Evolutionary conservation across 192 early-diverging fungal genomes (phyloP).

Genomic region (Dissophora ornata): DNA sequence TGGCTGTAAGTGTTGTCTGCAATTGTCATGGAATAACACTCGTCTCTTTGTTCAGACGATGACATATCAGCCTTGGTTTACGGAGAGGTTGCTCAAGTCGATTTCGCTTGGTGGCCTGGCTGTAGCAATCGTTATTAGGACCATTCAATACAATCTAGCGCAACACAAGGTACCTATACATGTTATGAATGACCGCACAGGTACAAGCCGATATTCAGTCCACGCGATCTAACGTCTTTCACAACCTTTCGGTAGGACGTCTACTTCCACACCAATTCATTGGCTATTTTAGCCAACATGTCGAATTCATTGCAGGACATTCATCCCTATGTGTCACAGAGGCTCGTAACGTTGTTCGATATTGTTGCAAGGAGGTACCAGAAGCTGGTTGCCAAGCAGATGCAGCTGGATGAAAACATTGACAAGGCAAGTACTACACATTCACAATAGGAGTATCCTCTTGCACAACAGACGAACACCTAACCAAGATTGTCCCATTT

Average conservation of each 20-base stretch:
- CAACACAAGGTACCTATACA: slow-evolving; percentile 75
- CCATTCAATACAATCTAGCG: slow-evolving; percentile 74
- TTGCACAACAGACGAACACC: too few species aligned
- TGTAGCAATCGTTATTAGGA: slow-evolving; percentile 72
- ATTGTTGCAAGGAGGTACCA: slow-evolving; percentile 73
- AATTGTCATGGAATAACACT: too few species aligned
- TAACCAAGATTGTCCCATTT: background rate
- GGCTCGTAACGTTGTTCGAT: slow-evolving; percentile 77
- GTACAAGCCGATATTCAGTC: too few species aligned
- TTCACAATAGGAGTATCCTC: too few species aligned
- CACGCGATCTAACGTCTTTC: background rate
- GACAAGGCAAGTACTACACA: too few species aligned
- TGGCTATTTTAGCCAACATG: slow-evolving; percentile 77
- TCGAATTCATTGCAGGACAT: slow-evolving; percentile 67
- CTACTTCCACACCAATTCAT: slow-evolving; percentile 73
- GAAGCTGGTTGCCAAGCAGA: slow-evolving; percentile 58
- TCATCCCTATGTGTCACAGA: slow-evolving; percentile 75
- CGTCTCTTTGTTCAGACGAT: slow-evolving; percentile 61
- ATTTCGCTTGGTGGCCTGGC: slow-evolving; percentile 76
- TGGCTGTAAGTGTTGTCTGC: too few species aligned
- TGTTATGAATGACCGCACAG: background rate
- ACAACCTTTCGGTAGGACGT: slow-evolving; percentile 61
- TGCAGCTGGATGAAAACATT: slow-evolving; percentile 40
- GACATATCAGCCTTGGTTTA: slow-evolving; percentile 74
- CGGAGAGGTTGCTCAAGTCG: slow-evolving; percentile 72